Evolutionary conservation across 768 basidiomycete species (phyloP).

Genomic region (Amanita brunnescens): DNA sequence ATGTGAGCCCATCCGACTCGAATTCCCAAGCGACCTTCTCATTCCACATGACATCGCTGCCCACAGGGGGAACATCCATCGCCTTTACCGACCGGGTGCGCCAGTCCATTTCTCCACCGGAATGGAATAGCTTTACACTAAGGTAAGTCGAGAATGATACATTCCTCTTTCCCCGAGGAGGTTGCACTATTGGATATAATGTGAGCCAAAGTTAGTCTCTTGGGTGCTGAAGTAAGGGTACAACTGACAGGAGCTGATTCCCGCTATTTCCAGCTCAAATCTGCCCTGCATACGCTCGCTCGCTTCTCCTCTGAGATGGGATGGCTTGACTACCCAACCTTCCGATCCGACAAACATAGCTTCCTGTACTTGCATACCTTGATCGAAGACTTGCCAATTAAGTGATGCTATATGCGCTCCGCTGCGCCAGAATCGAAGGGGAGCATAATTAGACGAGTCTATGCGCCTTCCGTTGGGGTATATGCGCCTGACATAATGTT

Average conservation of each 20-base stretch:
- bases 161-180: slow-evolving; percentile 28
- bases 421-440: slow-evolving; percentile 42
- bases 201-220: not conserved
- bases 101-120: slow-evolving; percentile 32
- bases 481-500: slow-evolving; percentile 41
- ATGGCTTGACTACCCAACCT: slow-evolving; percentile 50
- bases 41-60: slow-evolving; percentile 35
- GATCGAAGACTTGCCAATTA: slow-evolving; percentile 59
- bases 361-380: slow-evolving; percentile 52
- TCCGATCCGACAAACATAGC: slow-evolving; percentile 48
- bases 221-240: not conserved
- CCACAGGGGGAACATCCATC: slow-evolving; percentile 20
- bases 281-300: slow-evolving; percentile 10
- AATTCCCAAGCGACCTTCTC: slow-evolving; percentile 41
- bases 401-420: slow-evolving; percentile 51
- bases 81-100: slow-evolving; percentile 30
- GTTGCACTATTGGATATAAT: slow-evolving; percentile 32
- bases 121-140: slow-evolving; percentile 35
- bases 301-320: slow-evolving; percentile 16
- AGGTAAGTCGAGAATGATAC: slow-evolving; percentile 37
- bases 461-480: slow-evolving; percentile 53
- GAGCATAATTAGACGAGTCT: slow-evolving; percentile 44
- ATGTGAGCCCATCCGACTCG: slow-evolving; percentile 41
- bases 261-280: slow-evolving; percentile 28
- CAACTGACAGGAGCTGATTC: slow-evolving; percentile 35